phyloP scores from a whole-genome alignment of 257 asterid genomes.

The Solanum peruvianum region DNA sequence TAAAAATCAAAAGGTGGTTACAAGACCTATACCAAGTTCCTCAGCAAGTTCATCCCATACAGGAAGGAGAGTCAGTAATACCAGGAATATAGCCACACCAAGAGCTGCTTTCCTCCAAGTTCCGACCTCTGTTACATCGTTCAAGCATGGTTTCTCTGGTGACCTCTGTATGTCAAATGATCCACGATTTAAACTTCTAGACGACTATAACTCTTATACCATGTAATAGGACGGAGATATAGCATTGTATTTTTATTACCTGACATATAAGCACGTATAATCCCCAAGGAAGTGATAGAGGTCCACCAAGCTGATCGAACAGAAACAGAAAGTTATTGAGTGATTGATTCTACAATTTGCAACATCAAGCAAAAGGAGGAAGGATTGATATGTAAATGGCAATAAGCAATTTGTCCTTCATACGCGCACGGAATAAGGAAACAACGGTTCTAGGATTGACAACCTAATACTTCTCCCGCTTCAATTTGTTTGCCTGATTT shows the following conservation, averaged over 20 bases:
- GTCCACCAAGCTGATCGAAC: slow-evolving; percentile 75
- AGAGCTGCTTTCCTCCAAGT: slow-evolving; percentile 59
- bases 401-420: background rate
- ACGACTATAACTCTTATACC: background rate
- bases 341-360: background rate
- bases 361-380: background rate
- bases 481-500: background rate
- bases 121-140: slow-evolving; percentile 92
- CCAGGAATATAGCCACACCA: slow-evolving; percentile 37
- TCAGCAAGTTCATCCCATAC: slow-evolving; percentile 98
- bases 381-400: background rate
- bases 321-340: background rate
- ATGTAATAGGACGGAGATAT: background rate
- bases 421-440: background rate
- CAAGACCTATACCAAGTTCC: slow-evolving; percentile 83
- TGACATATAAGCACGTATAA: slow-evolving; percentile 92
- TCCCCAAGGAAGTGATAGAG: slow-evolving; percentile 98
- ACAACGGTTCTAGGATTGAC: background rate
- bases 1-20: slow-evolving; percentile 33
- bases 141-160: slow-evolving; percentile 91
- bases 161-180: slow-evolving; percentile 42
- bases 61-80: slow-evolving; percentile 74
- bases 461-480: background rate
- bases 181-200: background rate
- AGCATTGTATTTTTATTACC: slow-evolving; percentile 24